Percentiles rank a stretch among this genome's conserved stretches.
Conservation (phyloP, 2,329 filamentous ascomycete species). For the Metarhizium sp. region DNA sequence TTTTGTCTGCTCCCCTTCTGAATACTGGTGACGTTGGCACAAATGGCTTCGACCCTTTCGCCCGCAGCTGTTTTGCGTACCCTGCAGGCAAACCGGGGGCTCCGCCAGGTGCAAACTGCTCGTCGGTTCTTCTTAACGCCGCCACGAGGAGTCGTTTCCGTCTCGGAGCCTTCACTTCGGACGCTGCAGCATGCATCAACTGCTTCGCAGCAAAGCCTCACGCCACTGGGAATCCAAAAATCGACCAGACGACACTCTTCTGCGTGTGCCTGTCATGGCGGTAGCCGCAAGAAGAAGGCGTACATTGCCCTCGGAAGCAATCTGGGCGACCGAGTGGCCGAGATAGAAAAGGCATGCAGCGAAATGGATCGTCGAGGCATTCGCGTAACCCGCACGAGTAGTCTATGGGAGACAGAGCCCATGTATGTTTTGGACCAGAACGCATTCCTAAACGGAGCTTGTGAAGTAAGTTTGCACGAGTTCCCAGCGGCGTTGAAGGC, state of each 20-base stretch:
- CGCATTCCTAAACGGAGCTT: constrained; percentile 84
- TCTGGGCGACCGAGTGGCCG: constrained; percentile 71
- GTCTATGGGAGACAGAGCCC: constrained; percentile 86
- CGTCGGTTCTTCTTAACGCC: constrained; percentile 2
- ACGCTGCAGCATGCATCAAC: not conserved
- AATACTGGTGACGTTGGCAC: not conserved
- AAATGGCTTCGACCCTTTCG: not conserved
- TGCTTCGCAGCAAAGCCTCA: not conserved
- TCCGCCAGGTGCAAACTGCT: not conserved
- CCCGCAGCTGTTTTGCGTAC: not conserved
- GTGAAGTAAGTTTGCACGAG: constrained; percentile 54
- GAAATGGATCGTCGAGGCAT: constrained; percentile 69
- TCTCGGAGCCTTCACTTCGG: not conserved
- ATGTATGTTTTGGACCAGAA: constrained; percentile 94
- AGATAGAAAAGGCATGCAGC: constrained; percentile 76
- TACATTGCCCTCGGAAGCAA: constrained; percentile 92
- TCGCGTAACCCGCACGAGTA: constrained; percentile 69
- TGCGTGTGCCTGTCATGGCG: constrained; percentile 26
- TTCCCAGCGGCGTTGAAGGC: not conserved
- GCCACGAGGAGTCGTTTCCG: not conserved
- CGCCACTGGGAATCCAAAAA: not conserved
- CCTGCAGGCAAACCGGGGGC: not conserved
- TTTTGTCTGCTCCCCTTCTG: not conserved
- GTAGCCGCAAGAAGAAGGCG: constrained; percentile 36
- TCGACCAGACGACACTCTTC: constrained; percentile 11